Conservation (phyloP, 2,329 filamentous ascomycete species). For the Colletotrichum sp. region DNA sequence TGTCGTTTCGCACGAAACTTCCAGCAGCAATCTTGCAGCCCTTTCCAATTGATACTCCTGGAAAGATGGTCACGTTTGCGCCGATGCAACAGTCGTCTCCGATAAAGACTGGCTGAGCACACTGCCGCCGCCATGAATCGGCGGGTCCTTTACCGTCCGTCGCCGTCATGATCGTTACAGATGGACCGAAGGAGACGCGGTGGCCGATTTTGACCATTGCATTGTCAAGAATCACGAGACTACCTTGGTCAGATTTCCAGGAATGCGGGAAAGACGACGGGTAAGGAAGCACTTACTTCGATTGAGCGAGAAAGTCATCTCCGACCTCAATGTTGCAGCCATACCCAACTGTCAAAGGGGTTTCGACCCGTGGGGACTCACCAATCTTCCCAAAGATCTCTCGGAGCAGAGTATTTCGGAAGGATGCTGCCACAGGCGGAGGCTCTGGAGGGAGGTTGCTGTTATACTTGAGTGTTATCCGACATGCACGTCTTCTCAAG, state of each 20-base stretch:
- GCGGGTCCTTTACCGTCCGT: fast-evolving
- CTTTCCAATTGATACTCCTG: neutral
- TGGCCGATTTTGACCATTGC: neutral
- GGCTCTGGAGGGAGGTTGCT: neutral
- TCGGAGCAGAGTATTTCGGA: neutral
- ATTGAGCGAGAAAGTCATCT: neutral
- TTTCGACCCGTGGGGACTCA: neutral
- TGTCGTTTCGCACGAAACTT: neutral
- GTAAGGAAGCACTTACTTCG: neutral
- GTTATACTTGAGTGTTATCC: neutral
- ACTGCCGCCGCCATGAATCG: neutral
- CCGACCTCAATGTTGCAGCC: neutral
- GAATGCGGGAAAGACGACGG: neutral
- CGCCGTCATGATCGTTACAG: neutral
- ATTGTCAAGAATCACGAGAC: neutral
- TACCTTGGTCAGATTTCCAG: fast-evolving
- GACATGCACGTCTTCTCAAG: neutral
- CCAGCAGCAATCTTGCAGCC: neutral
- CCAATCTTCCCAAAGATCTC: neutral
- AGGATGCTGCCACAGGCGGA: neutral
- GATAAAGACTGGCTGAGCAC: neutral
- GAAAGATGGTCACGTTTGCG: neutral
- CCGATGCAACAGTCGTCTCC: neutral
- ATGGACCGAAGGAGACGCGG: neutral
- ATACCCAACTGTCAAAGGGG: neutral